Conservation (phyloP, 257 asterid species). For the Nicotiana knightiana region DNA sequence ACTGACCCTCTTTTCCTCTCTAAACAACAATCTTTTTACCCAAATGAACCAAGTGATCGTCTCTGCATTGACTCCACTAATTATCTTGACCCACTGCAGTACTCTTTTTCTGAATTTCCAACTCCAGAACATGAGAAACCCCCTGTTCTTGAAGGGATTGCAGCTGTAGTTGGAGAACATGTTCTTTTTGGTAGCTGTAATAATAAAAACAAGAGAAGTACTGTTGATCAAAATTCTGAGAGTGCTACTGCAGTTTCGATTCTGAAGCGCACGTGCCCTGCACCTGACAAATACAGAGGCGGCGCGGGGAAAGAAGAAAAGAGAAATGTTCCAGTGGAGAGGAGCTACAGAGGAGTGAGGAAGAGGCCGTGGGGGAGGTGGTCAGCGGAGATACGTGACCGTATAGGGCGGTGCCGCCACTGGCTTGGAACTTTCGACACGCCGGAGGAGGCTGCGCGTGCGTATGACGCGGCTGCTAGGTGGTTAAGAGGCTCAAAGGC, state of each 20-base stretch:
- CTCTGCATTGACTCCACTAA: neutral
- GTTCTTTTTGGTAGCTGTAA: conserved; percentile 43
- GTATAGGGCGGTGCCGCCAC: conserved; percentile 82
- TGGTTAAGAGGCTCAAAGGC: conserved; percentile 71
- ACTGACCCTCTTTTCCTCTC: conserved; percentile 24
- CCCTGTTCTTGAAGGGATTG: conserved; percentile 71
- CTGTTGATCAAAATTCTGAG: neutral
- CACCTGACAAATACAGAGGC: neutral
- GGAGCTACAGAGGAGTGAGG: conserved; percentile 62
- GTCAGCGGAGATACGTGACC: conserved; percentile 90
- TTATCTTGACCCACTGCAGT: neutral
- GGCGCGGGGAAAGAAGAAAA: neutral
- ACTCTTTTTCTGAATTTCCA: conserved; percentile 17
- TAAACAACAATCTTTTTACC: conserved; percentile 7
- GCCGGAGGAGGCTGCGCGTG: conserved; percentile 87
- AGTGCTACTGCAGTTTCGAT: neutral
- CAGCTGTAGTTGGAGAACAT: conserved; percentile 73
- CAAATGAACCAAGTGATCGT: conserved; percentile 3
- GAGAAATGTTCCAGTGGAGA: conserved; percentile 14
- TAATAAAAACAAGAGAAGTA: neutral
- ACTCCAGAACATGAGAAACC: neutral
- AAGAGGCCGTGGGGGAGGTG: conserved; percentile 93
- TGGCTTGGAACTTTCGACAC: conserved; percentile 92
- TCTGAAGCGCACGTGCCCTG: neutral
- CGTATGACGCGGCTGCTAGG: conserved; percentile 91